These are phyloP conservation scores for Microstroma glucosiphilum DNA, from an alignment of 1,284 basidiomycete species.

Conservation along the genomic window DNA sequence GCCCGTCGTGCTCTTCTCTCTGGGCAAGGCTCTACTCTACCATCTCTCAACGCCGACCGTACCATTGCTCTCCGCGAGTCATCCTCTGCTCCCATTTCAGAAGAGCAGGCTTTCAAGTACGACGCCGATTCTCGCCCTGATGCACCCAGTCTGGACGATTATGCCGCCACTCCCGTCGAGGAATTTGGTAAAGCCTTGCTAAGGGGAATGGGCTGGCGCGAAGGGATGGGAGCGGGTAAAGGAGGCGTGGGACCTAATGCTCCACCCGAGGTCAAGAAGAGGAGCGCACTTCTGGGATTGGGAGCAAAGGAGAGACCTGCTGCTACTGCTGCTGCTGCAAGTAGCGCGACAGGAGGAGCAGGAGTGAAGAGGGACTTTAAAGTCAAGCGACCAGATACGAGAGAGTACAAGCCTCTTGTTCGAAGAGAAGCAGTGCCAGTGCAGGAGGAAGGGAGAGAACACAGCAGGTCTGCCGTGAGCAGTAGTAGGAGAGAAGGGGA, in stretches of 20 bases:
- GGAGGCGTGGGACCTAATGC: conserved; percentile 32
- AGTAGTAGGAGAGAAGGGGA: conserved; percentile 19
- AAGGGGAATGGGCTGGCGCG: conserved; percentile 94
- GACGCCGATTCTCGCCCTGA: conserved; percentile 44
- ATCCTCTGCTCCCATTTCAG: conserved; percentile 6
- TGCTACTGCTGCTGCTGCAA: no score
- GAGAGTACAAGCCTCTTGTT: conserved; percentile 69
- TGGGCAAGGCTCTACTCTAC: conserved; percentile 11
- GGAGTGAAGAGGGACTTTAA: conserved; percentile 53
- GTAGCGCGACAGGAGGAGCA: neutral
- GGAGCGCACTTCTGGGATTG: conserved; percentile 40
- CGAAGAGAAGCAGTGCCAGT: conserved; percentile 55
- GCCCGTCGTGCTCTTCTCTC: conserved; percentile 22
- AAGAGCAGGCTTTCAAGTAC: conserved; percentile 32
- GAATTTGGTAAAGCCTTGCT: conserved; percentile 89
- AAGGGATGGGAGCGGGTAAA: conserved; percentile 62
- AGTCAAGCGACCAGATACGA: conserved; percentile 53
- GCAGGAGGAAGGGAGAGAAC: conserved; percentile 7
- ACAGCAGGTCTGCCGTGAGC: neutral
- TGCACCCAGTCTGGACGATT: conserved; percentile 69
- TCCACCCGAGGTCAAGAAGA: conserved; percentile 37
- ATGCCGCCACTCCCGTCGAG: conserved; percentile 80
- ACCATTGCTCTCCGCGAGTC: conserved; percentile 22
- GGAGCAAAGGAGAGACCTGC: conserved; percentile 41
- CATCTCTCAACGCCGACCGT: conserved; percentile 1